A percentile compares a stretch with the other conserved stretches of the same genome.
Evolutionary conservation across 2,329 filamentous ascomycete genomes (phyloP).

Genomic region (Amylocarpus encephaloides): DNA sequence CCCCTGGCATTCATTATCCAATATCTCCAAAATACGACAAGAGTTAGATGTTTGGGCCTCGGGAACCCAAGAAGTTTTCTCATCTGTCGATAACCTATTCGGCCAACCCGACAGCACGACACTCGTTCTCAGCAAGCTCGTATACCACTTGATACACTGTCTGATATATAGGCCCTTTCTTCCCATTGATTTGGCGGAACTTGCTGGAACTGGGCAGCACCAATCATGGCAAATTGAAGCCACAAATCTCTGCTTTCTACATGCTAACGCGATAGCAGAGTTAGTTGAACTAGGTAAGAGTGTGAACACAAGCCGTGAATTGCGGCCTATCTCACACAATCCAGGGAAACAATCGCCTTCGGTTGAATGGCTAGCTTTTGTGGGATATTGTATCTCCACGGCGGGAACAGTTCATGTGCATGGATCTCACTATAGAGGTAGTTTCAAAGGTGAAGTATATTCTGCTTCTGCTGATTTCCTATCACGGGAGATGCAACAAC

Average conservation of each 20-base stretch:
- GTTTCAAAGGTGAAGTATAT: slow-evolving; percentile 38
- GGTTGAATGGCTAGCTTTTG: slow-evolving; percentile 80
- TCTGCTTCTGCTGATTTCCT: slow-evolving; percentile 64
- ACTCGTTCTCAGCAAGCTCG: slow-evolving; percentile 74
- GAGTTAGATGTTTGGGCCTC: slow-evolving; percentile 82
- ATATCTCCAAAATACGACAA: slow-evolving; percentile 77
- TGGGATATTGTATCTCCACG: slow-evolving; percentile 80
- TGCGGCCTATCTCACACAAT: not conserved
- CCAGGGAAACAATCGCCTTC: slow-evolving; percentile 56
- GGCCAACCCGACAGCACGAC: slow-evolving; percentile 72
- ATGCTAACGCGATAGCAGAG: slow-evolving; percentile 82
- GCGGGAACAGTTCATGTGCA: slow-evolving; percentile 86
- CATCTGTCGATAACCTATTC: slow-evolving; percentile 68
- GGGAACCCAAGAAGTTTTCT: slow-evolving; percentile 72
- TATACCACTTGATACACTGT: slow-evolving; percentile 83
- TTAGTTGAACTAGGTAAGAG: slow-evolving; percentile 63
- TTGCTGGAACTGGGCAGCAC: slow-evolving; percentile 73
- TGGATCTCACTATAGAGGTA: slow-evolving; percentile 65
- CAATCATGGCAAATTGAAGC: slow-evolving; percentile 92
- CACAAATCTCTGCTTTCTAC: slow-evolving; percentile 78
- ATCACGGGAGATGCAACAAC: slow-evolving; percentile 71
- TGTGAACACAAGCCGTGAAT: not conserved
- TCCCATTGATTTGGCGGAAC: slow-evolving; percentile 74
- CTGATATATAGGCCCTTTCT: slow-evolving; percentile 82
- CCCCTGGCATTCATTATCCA: slow-evolving; percentile 82